Conservation (phyloP, 164 flowering plant species). For the Berberis vulgaris region DNA sequence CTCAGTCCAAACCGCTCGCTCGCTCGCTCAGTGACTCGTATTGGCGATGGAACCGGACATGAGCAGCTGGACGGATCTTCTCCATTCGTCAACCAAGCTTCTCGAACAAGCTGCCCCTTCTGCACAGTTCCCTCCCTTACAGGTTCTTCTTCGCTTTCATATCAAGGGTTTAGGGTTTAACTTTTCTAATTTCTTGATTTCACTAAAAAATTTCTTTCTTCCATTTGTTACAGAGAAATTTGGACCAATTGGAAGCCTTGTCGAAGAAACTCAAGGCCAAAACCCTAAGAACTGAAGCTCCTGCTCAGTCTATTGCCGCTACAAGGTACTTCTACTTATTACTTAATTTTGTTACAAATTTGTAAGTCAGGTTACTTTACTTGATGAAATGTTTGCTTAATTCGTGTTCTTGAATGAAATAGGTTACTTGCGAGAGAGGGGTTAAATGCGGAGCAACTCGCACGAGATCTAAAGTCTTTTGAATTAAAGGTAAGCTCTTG, state of each 20-base stretch:
- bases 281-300: slow-evolving; percentile 74
- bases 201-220: neutral
- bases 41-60: slow-evolving; percentile 33
- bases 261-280: slow-evolving; percentile 95
- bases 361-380: neutral
- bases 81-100: slow-evolving; percentile 89
- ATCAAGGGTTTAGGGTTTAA: neutral
- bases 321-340: slow-evolving; percentile 48
- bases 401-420: neutral
- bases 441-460: slow-evolving; percentile 94
- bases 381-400: slow-evolving; percentile 1
- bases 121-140: slow-evolving; percentile 92
- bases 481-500: slow-evolving; percentile 59
- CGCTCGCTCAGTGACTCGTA: too few species aligned
- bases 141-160: slow-evolving; percentile 33
- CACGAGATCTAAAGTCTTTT: slow-evolving; percentile 91
- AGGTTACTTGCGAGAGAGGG: slow-evolving; percentile 97
- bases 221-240: slow-evolving; percentile 54
- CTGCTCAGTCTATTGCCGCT: slow-evolving; percentile 85
- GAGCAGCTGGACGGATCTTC: slow-evolving; percentile 85
- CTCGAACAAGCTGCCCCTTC: slow-evolving; percentile 91
- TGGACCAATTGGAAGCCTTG: slow-evolving; percentile 83
- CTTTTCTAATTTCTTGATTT: too few species aligned
- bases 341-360: neutral
- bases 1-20: too few species aligned